Evolutionary conservation across 495 filamentous ascomycete genomes (phyloP), one percentile per base, ranked within the genome.

Genomic region (Mycothermus thermophilus): DNA sequence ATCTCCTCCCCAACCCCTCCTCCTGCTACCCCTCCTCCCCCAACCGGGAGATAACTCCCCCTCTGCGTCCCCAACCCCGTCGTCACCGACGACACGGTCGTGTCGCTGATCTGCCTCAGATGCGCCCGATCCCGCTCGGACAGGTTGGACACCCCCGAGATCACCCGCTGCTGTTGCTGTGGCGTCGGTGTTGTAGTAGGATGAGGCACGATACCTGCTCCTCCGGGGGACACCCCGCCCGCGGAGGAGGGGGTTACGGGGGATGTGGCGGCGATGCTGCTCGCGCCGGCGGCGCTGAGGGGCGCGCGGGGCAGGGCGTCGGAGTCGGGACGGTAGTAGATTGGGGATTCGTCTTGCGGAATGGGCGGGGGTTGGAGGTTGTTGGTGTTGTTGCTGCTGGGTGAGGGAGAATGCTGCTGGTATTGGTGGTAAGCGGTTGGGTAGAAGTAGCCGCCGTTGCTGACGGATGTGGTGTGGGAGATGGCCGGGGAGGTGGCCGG

Each of bases 31-130:
- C 3, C 8, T 17, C 27, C 13, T 0, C 30, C 17, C 5, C 4
- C 15, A 13, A 4, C 15, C 23, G 16, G 25, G 29, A 22, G 29
- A n/a, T n/a, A n/a, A n/a, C n/a, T n/a, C n/a, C n/a, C n/a, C n/a
- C n/a, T n/a, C n/a, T n/a, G n/a, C n/a, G n/a, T n/a, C n/a, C n/a
- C n/a, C n/a, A n/a, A n/a, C n/a, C n/a, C 27, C 8, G 44, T 40
- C 0, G 47, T 39, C 1, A 47, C 41, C 1, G 63, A 62, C 38
- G 45, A 56, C 14, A 67, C 58, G 16, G 55, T 65, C 3, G 53
- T 51, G 31, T 64, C 62, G 46, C 59, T 63, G 20, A 63, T 56
- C 15, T 64, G 59, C 0, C 66, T 47, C n/a, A 69, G 45, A 35
- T 71, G 67, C 2, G 56, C 46, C 6, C 44, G 35, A 17, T 66